These are phyloP conservation scores for Camelina sativa DNA, from an alignment of 345 rosid species.

Conservation along the genomic window DNA sequence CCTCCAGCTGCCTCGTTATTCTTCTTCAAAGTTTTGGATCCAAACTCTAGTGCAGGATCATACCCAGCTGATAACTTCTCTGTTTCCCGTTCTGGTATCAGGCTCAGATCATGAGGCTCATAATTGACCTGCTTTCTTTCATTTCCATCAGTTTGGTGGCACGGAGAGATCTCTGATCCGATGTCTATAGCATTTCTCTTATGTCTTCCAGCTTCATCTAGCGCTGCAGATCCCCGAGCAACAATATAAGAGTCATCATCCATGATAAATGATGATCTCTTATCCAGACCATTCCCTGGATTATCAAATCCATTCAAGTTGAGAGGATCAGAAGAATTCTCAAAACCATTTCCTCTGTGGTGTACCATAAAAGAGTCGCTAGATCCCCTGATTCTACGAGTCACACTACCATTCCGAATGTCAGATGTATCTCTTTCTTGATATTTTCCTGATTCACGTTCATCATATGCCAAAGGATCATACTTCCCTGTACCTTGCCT, in stretches of 20 bases:
- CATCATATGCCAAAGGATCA: conserved; percentile 65
- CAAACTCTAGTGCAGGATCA: conserved; percentile 86
- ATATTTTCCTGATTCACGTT: conserved; percentile 50
- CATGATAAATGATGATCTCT: conserved; percentile 56
- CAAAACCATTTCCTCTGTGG: conserved; percentile 49
- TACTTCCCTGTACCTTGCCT: conserved; percentile 49
- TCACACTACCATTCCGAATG: conserved; percentile 56
- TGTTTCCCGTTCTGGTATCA: conserved; percentile 74
- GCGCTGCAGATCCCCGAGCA: conserved; percentile 53
- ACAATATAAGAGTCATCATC: conserved; percentile 86
- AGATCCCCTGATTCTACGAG: conserved; percentile 55
- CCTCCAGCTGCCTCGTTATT: conserved; percentile 52
- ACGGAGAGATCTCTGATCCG: conserved; percentile 63
- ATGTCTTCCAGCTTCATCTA: conserved; percentile 50
- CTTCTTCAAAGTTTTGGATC: conserved; percentile 55
- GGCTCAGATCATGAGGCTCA: conserved; percentile 78
- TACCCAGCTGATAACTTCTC: conserved; percentile 62
- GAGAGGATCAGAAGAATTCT: conserved; percentile 53
- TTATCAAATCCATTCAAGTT: conserved; percentile 59
- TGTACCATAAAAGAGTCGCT: conserved; percentile 56
- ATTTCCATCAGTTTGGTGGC: conserved; percentile 51
- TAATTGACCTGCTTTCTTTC: conserved; percentile 56
- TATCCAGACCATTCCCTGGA: conserved; percentile 49
- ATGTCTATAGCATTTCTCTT: conserved; percentile 61
- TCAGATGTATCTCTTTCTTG: conserved; percentile 53